Base-by-base conservation (phyloP, 352 stramenopile species). In the Pythium periplocum region DNA sequence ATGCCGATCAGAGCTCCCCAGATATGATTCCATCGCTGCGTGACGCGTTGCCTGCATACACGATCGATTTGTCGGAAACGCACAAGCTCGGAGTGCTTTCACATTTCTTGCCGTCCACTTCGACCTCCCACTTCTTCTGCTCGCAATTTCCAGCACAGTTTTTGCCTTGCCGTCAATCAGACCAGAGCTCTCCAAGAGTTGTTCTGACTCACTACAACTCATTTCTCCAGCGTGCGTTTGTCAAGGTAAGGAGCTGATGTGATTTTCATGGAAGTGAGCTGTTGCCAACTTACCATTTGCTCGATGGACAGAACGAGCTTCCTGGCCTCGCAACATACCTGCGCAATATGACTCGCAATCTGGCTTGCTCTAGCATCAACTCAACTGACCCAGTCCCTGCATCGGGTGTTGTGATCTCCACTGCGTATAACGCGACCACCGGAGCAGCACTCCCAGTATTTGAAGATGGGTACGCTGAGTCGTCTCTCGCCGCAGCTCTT, bases 81-180 rank as follows among this genome's bases (percentile, higher is more conserved):
- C 75, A 75, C 46, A 81, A 78, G 39, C 84, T 86, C 64, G 64
- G 69, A 3, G 64, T 83, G 43, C 55, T 90, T 39, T 75, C 74
- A 43, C 83, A 94, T 65, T 87, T 94, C 46, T 52, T 94, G 10
- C 67, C 73, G 34, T 73, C 80, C 4, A 63, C 70, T 35, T 61
- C 72, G 30, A 67, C 76, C 4, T 90, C 90, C 46, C 75, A 85
- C 38, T 94, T 91, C 66, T 86, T 92, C 47, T 92, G 83, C 45
- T 56, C 70, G 10, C 57, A 63, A 9, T 90, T 78, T 44, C 79
- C 83, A 4, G 66, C 74, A 36, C 65, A 72, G 1, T 87, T 87
- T 56, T 85, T 87, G 47, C 66, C 75, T 0, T 94, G 79, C 45
- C 36, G 32, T 34, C 4, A 45, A 12, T 26, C 26, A 6, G 9